Conservation (phyloP, 768 basidiomycete species). For the Collybia mongolica region DNA sequence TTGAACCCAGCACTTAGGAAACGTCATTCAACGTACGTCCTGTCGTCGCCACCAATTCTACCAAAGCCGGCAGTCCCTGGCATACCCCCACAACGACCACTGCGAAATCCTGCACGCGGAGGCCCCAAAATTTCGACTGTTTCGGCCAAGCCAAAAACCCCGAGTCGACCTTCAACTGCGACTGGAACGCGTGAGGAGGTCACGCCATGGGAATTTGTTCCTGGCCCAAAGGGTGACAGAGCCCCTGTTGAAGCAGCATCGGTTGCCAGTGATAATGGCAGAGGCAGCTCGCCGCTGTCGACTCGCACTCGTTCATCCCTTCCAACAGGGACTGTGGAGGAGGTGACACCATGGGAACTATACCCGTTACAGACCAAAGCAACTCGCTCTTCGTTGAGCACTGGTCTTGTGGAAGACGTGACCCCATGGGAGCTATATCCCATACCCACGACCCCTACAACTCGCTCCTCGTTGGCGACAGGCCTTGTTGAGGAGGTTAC, state of each 20-base stretch:
- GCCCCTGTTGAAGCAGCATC: background rate
- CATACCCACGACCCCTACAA: constrained; percentile 10
- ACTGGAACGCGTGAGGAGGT: constrained; percentile 24
- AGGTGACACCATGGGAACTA: constrained; percentile 23
- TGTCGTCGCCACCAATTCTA: constrained; percentile 17
- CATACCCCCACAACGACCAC: constrained; percentile 26
- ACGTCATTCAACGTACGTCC: constrained; percentile 28
- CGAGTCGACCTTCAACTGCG: constrained; percentile 23
- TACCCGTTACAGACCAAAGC: constrained; percentile 8
- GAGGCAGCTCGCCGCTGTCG: constrained; percentile 10
- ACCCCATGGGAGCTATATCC: constrained; percentile 28
- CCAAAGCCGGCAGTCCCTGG: constrained; percentile 17
- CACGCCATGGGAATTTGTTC: constrained; percentile 34
- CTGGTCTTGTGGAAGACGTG: constrained; percentile 25
- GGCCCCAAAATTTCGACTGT: background rate
- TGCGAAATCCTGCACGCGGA: constrained; percentile 30
- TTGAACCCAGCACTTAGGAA: constrained; percentile 24
- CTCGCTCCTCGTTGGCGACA: constrained; percentile 20
- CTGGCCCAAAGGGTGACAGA: constrained; percentile 10
- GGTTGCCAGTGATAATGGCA: constrained; percentile 4
- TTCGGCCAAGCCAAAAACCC: constrained; percentile 9
- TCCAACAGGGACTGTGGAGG: constrained; percentile 16
- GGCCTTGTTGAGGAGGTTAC: constrained; percentile 26
- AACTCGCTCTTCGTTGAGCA: constrained; percentile 11
- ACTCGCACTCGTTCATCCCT: constrained; percentile 9